Conservation (phyloP, 1,139 yeast species). For the Geotrichum macrosporum region DNA sequence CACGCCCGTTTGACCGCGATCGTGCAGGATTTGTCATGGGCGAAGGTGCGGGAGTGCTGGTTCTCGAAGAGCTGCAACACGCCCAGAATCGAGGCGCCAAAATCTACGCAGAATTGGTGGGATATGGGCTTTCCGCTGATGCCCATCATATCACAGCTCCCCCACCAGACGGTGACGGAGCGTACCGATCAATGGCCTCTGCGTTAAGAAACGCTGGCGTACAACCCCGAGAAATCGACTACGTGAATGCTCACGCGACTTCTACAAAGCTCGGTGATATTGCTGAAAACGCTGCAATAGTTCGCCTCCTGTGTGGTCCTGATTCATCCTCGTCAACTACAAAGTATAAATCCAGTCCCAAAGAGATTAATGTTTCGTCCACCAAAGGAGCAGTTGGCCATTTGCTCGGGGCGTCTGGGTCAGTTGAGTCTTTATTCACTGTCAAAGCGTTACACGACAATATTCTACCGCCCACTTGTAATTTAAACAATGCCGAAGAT, state of each 20-base stretch:
- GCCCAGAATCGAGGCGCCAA: conserved; percentile 58
- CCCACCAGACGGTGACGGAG: conserved; percentile 75
- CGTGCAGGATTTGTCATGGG: conserved; percentile 88
- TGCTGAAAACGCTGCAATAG: conserved; percentile 79
- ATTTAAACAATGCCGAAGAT: conserved; percentile 45
- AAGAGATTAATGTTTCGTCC: conserved; percentile 55
- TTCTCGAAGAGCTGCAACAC: conserved; percentile 73
- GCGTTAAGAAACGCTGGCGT: conserved; percentile 55
- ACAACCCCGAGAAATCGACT: conserved; percentile 51
- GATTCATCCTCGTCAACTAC: conserved; percentile 29
- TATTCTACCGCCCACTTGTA: conserved; percentile 69
- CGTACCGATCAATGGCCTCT: conserved; percentile 72
- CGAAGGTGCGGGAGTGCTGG: conserved; percentile 84
- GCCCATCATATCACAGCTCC: conserved; percentile 95
- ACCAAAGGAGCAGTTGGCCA: conserved; percentile 95
- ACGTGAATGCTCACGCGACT: conserved; percentile 96
- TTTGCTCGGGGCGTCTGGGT: conserved; percentile 91
- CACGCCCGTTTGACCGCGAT: conserved; percentile 79
- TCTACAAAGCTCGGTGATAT: conserved; percentile 85
- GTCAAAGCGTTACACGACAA: conserved; percentile 57
- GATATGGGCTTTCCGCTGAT: conserved; percentile 90
- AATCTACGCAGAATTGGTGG: conserved; percentile 75
- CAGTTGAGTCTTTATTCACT: conserved; percentile 84
- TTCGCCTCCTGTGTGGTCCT: conserved; percentile 42
- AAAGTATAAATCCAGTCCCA: conserved; percentile 18